phyloP scores from a whole-genome alignment of 306 rosid genomes.

The Quercus variabilis region DNA sequence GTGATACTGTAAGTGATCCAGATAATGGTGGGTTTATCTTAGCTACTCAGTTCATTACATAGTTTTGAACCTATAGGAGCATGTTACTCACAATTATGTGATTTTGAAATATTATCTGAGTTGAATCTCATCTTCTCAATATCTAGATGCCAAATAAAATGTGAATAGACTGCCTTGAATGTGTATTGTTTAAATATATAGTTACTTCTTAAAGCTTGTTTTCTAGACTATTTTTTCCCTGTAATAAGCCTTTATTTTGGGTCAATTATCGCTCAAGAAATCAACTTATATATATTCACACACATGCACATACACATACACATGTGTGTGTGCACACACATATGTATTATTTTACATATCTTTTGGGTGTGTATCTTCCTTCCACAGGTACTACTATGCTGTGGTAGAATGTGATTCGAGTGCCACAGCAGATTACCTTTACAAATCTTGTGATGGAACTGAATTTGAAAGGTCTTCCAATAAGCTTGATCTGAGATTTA shows the following conservation, averaged over 20 bases:
- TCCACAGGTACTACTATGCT: conserved; percentile 73
- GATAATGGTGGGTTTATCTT: not conserved
- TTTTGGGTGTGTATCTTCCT: not conserved
- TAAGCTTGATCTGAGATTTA: conserved; percentile 85
- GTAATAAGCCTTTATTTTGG: not conserved
- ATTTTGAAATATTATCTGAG: not conserved
- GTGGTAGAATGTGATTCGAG: conserved; percentile 82
- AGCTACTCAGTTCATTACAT: not conserved
- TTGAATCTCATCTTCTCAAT: not conserved
- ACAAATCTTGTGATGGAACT: conserved; percentile 74
- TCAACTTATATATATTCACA: no score
- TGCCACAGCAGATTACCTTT: conserved; percentile 73
- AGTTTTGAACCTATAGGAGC: not conserved
- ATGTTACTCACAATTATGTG: not conserved
- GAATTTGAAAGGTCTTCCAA: conserved; percentile 75
- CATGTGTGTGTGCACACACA: no score
- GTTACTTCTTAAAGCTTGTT: not conserved
- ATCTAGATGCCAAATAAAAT: not conserved
- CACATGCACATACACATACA: no score
- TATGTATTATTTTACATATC: not conserved
- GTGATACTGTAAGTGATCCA: not conserved
- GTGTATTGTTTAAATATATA: not conserved
- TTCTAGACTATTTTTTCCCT: not conserved
- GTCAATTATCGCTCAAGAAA: not conserved
- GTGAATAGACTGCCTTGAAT: not conserved